Percentiles rank a stretch among this genome's conserved stretches.
These are phyloP conservation scores for Salix viminalis DNA, from an alignment of 345 rosid species.

Conservation along the genomic window DNA sequence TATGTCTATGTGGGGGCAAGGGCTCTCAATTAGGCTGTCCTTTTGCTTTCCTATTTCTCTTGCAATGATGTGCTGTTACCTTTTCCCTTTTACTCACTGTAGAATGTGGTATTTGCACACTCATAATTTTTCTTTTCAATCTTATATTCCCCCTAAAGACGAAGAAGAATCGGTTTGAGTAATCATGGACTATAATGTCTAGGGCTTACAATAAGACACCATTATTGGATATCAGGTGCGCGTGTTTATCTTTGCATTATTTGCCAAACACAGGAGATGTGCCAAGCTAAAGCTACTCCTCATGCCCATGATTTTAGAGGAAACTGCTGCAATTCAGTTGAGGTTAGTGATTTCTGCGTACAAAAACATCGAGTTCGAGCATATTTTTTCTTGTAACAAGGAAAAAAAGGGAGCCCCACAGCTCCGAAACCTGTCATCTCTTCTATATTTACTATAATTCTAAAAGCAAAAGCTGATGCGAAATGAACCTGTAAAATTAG, in stretches of 20 bases:
- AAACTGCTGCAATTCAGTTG: no score
- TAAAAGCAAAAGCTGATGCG: background rate
- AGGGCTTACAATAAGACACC: slow-evolving; percentile 44
- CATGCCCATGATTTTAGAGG: background rate
- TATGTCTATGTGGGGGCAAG: slow-evolving; percentile 61
- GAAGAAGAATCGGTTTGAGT: slow-evolving; percentile 20
- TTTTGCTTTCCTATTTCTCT: slow-evolving; percentile 47
- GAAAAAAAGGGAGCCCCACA: no score
- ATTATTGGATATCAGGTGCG: slow-evolving; percentile 43
- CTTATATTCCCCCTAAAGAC: slow-evolving; percentile 13
- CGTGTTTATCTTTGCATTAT: slow-evolving; percentile 34
- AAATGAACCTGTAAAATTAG: background rate
- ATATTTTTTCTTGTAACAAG: no score
- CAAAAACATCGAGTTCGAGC: no score
- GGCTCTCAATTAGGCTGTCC: slow-evolving; percentile 50
- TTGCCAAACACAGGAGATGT: slow-evolving; percentile 6
- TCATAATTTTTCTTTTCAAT: slow-evolving; percentile 1
- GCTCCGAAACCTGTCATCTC: no score
- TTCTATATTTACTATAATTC: background rate
- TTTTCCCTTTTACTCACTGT: slow-evolving; percentile 21
- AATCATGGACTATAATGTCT: slow-evolving; percentile 48
- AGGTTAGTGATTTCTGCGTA: no score
- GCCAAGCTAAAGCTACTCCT: background rate
- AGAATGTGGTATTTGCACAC: slow-evolving; percentile 14
- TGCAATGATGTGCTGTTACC: slow-evolving; percentile 45